Evolutionary conservation across 441 rosid genomes (phyloP), one percentile per base, ranked within the genome.

Genomic region (Lepidium campestre): DNA sequence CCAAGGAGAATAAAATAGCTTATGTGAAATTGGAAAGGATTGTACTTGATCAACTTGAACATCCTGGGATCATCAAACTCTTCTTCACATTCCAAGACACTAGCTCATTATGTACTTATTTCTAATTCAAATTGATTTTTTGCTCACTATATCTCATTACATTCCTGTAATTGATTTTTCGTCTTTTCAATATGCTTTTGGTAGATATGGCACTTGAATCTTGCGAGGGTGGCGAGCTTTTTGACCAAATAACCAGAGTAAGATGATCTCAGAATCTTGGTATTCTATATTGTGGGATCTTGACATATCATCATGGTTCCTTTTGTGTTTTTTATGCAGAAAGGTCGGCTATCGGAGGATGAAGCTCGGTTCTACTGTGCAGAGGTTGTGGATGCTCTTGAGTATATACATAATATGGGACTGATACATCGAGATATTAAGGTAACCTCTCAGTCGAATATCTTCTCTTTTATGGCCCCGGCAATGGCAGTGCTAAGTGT

Each of bases 171-270:
- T 75, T 68, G 67, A 57, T 66, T 68, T 23, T 13, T 49, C 27
- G 4, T 40, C 23, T 58, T 6, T 7, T 41, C 23, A 3, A n/a
- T 22, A 22, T 67, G 45, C 67, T 7, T 78, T 78, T 42, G 60
- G 74, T 73, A 90, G 98, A 92, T 71, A 92, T 92, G 98, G 97
- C 96, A 31, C 96, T 92, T 65, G 98, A 90, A 83, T 90, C 98
- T 53, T 92, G 97, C 55, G 97, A 90, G 77, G 98, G 93, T 22
- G 98, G 98, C 56, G 98, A 92, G 67, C 93, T 86, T 80, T 92
- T 92, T 54, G 96, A 87, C 79, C 98, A 90, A 74, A 90, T 93
- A 75, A 88, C 89, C 37, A 88, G 97, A 81, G 98, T 93, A 86
- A 80, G 93, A 75, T 75, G 40, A 22, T 62, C 31, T 41, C 47